Evolutionary conservation across 345 rosid species (phyloP).

Genomic region (Ceriops zippeliana): DNA sequence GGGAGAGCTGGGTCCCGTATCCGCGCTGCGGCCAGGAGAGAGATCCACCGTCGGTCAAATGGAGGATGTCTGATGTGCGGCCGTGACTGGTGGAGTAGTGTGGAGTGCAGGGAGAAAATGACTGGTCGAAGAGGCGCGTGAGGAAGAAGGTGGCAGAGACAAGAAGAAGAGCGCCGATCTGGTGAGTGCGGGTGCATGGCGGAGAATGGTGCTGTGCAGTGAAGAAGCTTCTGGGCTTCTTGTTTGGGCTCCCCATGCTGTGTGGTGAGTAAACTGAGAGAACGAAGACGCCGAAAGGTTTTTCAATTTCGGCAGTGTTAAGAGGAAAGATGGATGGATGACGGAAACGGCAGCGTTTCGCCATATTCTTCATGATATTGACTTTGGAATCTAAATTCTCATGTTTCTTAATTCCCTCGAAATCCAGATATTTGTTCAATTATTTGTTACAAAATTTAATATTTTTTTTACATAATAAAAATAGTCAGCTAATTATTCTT

Average conservation of each 20-base stretch:
- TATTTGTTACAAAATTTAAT: no score
- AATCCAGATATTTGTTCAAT: no score
- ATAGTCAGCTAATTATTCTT: no score
- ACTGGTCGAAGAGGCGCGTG: slow-evolving; percentile 70
- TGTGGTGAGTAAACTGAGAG: no score
- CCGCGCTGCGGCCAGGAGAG: slow-evolving; percentile 62
- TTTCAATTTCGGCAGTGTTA: no score
- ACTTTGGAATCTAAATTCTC: no score
- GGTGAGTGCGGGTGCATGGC: slow-evolving; percentile 83
- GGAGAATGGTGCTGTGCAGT: slow-evolving; percentile 41
- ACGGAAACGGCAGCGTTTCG: no score
- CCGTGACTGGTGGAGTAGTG: slow-evolving; percentile 13
- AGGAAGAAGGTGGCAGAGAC: slow-evolving; percentile 71
- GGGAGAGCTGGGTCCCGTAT: slow-evolving; percentile 54
- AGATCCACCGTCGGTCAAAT: slow-evolving; percentile 22
- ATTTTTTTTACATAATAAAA: no score
- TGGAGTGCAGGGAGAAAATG: slow-evolving; percentile 40
- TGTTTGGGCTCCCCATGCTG: slow-evolving; percentile 21
- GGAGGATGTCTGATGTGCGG: slow-evolving; percentile 16
- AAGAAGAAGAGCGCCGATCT: slow-evolving; percentile 77
- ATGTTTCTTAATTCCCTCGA: no score
- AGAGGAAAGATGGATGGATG: no score
- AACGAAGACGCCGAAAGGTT: no score
- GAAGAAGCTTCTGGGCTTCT: slow-evolving; percentile 37
- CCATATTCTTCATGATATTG: no score